A percentile compares a stretch with the other conserved stretches of the same genome.
These are phyloP conservation scores for Mortierella sp. DNA, from an alignment of 371 early-diverging fungal genomes.

Conservation along the genomic window DNA sequence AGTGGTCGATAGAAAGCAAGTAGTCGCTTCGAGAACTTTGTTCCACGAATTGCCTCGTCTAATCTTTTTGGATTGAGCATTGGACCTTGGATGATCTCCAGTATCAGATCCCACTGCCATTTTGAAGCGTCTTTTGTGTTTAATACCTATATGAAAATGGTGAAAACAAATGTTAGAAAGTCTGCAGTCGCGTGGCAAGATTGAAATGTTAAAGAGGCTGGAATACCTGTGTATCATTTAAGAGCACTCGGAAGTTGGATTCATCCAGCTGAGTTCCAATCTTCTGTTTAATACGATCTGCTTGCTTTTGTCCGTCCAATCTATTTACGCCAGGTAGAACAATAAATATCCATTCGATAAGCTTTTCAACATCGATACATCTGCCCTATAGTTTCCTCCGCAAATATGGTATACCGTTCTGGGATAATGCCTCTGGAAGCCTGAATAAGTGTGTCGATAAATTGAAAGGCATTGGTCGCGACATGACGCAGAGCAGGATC, in stretches of 20 bases:
- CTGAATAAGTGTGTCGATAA: constrained; percentile 71
- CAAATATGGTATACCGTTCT: constrained; percentile 43
- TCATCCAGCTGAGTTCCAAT: constrained; percentile 87
- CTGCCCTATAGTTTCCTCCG: too few relatives aligned
- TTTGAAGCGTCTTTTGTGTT: constrained; percentile 80
- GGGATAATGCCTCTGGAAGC: constrained; percentile 53
- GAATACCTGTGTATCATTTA: constrained; percentile 80
- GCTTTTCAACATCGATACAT: background rate
- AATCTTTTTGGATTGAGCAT: constrained; percentile 77
- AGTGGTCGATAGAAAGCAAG: constrained; percentile 83
- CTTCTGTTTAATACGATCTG: constrained; percentile 76
- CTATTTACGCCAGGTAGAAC: constrained; percentile 6
- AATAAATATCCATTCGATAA: background rate
- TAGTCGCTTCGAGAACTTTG: constrained; percentile 83
- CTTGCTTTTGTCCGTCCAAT: constrained; percentile 54
- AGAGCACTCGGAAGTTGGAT: constrained; percentile 69
- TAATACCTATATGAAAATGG: constrained; percentile 60
- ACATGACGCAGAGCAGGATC: constrained; percentile 81
- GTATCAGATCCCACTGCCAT: constrained; percentile 88
- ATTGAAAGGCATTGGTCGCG: constrained; percentile 79
- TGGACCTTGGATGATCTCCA: constrained; percentile 84
- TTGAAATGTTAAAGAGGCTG: too few relatives aligned
- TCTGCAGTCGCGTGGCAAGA: too few relatives aligned
- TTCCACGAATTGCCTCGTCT: constrained; percentile 82
- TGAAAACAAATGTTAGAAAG: too few relatives aligned